These are phyloP conservation scores for Mycena galericulata DNA, from an alignment of 768 basidiomycete species.

Conservation along the genomic window DNA sequence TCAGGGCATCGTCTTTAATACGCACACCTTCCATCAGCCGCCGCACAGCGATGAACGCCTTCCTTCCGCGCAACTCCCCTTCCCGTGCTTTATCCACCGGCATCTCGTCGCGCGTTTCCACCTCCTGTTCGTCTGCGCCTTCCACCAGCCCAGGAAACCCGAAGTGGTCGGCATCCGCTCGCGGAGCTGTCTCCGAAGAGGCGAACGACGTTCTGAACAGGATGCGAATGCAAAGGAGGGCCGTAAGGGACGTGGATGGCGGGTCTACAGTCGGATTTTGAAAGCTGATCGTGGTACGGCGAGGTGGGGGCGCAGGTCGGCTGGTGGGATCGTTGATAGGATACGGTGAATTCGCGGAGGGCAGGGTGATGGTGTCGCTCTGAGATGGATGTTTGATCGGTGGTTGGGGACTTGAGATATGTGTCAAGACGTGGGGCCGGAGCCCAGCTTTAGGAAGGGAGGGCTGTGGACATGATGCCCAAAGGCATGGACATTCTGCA, in stretches of 20 bases:
- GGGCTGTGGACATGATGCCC: constrained; percentile 73
- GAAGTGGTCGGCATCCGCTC: constrained; percentile 87
- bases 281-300: constrained; percentile 69
- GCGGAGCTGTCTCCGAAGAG: constrained; percentile 72
- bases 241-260: constrained; percentile 80
- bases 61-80: constrained; percentile 77
- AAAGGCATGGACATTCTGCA: constrained; percentile 68
- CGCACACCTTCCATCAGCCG: constrained; percentile 72
- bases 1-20: constrained; percentile 72
- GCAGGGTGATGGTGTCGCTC: constrained; percentile 79
- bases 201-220: constrained; percentile 86
- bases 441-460: constrained; percentile 62
- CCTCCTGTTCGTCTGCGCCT: constrained; percentile 77
- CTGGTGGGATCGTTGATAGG: constrained; percentile 72
- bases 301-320: constrained; percentile 80
- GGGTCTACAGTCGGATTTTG: constrained; percentile 71
- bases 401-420: constrained; percentile 72
- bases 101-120: constrained; percentile 60
- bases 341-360: constrained; percentile 64
- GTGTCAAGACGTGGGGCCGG: constrained; percentile 80
- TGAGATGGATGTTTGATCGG: constrained; percentile 74
- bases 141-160: constrained; percentile 89
- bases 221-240: constrained; percentile 85
- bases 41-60: constrained; percentile 74
- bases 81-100: constrained; percentile 68